These are phyloP conservation scores for Pythium guiyangense DNA, from an alignment of 352 stramenopile species.

Conservation along the genomic window DNA sequence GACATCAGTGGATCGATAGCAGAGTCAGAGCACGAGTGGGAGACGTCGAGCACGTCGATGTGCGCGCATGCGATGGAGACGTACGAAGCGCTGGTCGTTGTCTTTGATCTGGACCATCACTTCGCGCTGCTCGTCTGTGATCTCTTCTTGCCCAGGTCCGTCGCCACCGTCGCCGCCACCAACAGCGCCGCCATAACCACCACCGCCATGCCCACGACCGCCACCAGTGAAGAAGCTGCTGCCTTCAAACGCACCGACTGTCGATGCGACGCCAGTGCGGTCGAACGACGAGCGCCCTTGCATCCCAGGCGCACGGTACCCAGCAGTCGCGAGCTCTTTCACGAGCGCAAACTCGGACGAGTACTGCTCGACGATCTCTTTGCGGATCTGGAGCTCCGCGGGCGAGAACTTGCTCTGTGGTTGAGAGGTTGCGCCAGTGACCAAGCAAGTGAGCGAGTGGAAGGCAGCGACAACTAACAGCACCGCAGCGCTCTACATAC, in stretches of 20 bases:
- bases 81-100: slow-evolving; percentile 83
- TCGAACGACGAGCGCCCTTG: slow-evolving; percentile 39
- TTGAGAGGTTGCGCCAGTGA: neutral
- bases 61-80: slow-evolving; percentile 6
- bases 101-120: slow-evolving; percentile 74
- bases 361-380: slow-evolving; percentile 80
- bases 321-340: slow-evolving; percentile 65
- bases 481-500: too few species aligned
- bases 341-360: slow-evolving; percentile 69
- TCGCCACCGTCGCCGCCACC: slow-evolving; percentile 22
- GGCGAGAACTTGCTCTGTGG: slow-evolving; percentile 68
- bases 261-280: slow-evolving; percentile 32
- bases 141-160: slow-evolving; percentile 35
- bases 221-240: slow-evolving; percentile 47
- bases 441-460: neutral
- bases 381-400: slow-evolving; percentile 71
- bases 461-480: too few species aligned
- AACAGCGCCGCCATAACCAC: slow-evolving; percentile 26
- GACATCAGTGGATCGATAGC: too few species aligned
- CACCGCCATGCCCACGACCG: slow-evolving; percentile 16
- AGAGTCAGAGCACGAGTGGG: neutral
- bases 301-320: slow-evolving; percentile 40
- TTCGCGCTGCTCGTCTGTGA: slow-evolving; percentile 61
- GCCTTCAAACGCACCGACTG: slow-evolving; percentile 59
- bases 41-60: neutral